These are phyloP conservation scores for Ascosphaera apis DNA, from an alignment of 2,329 filamentous ascomycete genomes.

Conservation along the genomic window DNA sequence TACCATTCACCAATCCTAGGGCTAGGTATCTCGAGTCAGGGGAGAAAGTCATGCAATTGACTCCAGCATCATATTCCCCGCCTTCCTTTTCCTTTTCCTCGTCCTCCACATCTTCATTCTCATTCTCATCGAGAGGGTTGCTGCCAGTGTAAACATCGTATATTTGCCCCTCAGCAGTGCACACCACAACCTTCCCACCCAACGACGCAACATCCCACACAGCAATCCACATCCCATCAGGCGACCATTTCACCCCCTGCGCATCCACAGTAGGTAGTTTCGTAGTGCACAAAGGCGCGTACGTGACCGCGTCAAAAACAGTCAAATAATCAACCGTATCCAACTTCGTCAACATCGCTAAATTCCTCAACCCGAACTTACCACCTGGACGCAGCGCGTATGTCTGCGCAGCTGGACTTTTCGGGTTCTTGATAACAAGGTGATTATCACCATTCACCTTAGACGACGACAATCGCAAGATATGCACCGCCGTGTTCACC, in stretches of 20 bases:
- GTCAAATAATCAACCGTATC: conserved; percentile 17
- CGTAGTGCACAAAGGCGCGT: conserved; percentile 14
- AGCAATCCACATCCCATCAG: conserved; percentile 35
- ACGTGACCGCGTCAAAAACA: conserved; percentile 15
- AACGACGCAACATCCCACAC: conserved; percentile 31
- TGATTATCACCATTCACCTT: conserved; percentile 9
- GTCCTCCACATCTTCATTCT: too few species aligned
- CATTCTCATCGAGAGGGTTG: conserved; percentile 6
- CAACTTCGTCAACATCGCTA: conserved; percentile 18
- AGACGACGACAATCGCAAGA: conserved; percentile 13
- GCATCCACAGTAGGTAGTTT: conserved; percentile 29
- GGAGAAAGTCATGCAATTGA: conserved; percentile 30
- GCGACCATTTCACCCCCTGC: conserved; percentile 35
- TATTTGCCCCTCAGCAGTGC: conserved; percentile 35
- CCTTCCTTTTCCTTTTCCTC: neutral
- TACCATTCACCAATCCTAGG: conserved; percentile 27
- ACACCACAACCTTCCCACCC: conserved; percentile 29
- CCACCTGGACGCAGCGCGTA: too few species aligned
- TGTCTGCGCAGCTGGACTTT: conserved; percentile 13
- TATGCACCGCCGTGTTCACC: conserved; percentile 17
- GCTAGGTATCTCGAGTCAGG: conserved; percentile 24
- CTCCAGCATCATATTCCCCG: conserved; percentile 11
- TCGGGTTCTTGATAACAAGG: conserved; percentile 18
- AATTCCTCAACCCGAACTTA: too few species aligned
- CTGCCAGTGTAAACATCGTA: conserved; percentile 29